A percentile compares a stretch with the other conserved stretches of the same genome.
phyloP scores from a whole-genome alignment of 2,329 filamentous ascomycete species.

The Acrocalymma vagum region DNA sequence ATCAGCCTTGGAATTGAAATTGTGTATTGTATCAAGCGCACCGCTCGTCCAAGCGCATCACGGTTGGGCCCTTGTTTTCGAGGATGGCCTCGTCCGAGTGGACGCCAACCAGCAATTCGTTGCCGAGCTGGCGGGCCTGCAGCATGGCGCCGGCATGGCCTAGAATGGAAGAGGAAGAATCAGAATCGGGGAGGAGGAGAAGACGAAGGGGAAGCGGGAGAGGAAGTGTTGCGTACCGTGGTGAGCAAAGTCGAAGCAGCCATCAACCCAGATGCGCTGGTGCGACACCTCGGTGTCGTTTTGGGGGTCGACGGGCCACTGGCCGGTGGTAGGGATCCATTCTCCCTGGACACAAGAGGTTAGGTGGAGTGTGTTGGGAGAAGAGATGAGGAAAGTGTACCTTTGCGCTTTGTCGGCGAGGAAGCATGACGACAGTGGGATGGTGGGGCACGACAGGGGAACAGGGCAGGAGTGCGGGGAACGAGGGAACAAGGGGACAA shows the following conservation, averaged over 20 bases:
- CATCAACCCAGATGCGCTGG: conserved; percentile 94
- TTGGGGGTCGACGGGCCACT: conserved; percentile 73
- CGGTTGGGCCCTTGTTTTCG: conserved; percentile 96
- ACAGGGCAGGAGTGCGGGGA: not conserved
- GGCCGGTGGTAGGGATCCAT: conserved; percentile 59
- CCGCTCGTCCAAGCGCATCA: conserved; percentile 94
- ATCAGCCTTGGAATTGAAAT: conserved; percentile 11
- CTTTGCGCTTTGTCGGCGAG: conserved; percentile 48
- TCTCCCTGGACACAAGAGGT: conserved; percentile 36
- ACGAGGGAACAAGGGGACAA: not conserved
- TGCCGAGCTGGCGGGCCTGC: conserved; percentile 90
- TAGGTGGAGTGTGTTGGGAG: conserved; percentile 3
- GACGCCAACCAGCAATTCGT: conserved; percentile 88
- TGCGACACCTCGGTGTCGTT: conserved; percentile 65
- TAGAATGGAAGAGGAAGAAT: conserved; percentile 47
- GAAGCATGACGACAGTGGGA: conserved; percentile 33
- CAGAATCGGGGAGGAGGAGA: conserved; percentile 5
- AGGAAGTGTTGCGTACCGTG: conserved; percentile 68
- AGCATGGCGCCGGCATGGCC: conserved; percentile 97
- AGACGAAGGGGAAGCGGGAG: not conserved
- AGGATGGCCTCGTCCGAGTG: conserved; percentile 96
- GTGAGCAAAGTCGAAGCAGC: conserved; percentile 99
- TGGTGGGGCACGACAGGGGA: conserved; percentile 7
- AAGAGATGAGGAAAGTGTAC: conserved; percentile 17
- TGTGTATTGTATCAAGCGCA: conserved; percentile 35